Conservation (phyloP, 1,284 basidiomycete genomes). For the Thecaphora thlaspeos region DNA sequence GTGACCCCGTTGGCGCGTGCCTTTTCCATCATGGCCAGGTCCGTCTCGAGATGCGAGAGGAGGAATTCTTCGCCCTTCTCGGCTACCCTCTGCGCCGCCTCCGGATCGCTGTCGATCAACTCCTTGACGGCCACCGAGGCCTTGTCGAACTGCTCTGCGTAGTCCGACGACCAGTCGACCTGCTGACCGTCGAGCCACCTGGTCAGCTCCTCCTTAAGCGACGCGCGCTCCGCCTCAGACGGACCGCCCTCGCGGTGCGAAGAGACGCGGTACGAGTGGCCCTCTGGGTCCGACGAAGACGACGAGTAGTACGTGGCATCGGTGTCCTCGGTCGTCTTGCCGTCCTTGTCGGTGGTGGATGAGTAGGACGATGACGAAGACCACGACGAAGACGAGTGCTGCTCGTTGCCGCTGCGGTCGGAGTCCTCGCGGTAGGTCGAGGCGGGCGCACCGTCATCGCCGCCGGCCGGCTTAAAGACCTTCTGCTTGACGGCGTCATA, state of each 20-base stretch:
- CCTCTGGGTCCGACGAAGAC: constrained; percentile 3
- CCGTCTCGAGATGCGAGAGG: constrained; percentile 31
- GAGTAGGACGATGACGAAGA: constrained; percentile 26
- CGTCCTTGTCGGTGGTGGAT: constrained; percentile 19
- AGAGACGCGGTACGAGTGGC: constrained; percentile 18
- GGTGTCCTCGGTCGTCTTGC: constrained; percentile 14
- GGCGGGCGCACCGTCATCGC: constrained; percentile 5
- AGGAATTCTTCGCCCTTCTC: constrained; percentile 45
- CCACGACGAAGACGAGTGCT: constrained; percentile 4
- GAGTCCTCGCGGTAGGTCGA: background rate
- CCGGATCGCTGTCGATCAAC: constrained; percentile 28
- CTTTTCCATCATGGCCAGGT: constrained; percentile 40
- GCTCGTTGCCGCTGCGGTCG: background rate
- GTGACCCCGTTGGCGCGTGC: constrained; percentile 18
- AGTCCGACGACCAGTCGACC: constrained; percentile 36
- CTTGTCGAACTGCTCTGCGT: constrained; percentile 25
- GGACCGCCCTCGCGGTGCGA: constrained; percentile 4
- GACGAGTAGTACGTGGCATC: constrained; percentile 18
- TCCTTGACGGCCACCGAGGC: constrained; percentile 39
- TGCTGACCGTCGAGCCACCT: constrained; percentile 44
- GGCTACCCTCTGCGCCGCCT: constrained; percentile 38
- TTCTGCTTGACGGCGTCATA: constrained; percentile 4
- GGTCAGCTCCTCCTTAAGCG: constrained; percentile 39
- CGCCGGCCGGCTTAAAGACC: background rate
- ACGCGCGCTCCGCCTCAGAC: constrained; percentile 3